A percentile compares a stretch with the other conserved stretches of the same genome.
Conservation (phyloP, 768 basidiomycete species). For the Termitomyces sp. region DNA sequence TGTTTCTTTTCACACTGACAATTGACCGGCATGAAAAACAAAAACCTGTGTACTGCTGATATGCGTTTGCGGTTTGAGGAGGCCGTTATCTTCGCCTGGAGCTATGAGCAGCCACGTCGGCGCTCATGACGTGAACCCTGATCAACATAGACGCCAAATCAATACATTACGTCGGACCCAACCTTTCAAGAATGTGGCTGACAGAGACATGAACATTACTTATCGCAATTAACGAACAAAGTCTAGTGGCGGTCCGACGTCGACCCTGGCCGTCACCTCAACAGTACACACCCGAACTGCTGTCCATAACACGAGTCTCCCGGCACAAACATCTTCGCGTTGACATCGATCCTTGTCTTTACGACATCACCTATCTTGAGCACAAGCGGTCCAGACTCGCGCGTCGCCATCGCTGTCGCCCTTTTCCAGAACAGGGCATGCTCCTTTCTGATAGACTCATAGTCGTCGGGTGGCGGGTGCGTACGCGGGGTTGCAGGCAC, state of each 20-base stretch:
- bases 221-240: background rate
- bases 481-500: background rate
- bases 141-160: no score
- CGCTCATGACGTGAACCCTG: background rate
- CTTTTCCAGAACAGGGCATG: conserved; percentile 10
- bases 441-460: background rate
- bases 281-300: conserved; percentile 4
- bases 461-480: background rate
- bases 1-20: no score
- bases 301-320: conserved; percentile 7
- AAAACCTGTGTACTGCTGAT: no score
- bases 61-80: no score
- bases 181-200: no score
- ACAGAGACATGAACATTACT: background rate
- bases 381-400: conserved; percentile 5
- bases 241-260: no score
- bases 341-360: background rate
- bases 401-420: no score
- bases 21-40: no score
- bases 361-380: conserved; percentile 10
- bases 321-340: conserved; percentile 5
- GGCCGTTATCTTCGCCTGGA: no score
- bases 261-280: background rate
- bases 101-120: background rate
- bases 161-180: no score